Evolutionary conservation across 345 rosid genomes (phyloP), one percentile per base, ranked within the genome.

Genomic region (Lepidium sativum): DNA sequence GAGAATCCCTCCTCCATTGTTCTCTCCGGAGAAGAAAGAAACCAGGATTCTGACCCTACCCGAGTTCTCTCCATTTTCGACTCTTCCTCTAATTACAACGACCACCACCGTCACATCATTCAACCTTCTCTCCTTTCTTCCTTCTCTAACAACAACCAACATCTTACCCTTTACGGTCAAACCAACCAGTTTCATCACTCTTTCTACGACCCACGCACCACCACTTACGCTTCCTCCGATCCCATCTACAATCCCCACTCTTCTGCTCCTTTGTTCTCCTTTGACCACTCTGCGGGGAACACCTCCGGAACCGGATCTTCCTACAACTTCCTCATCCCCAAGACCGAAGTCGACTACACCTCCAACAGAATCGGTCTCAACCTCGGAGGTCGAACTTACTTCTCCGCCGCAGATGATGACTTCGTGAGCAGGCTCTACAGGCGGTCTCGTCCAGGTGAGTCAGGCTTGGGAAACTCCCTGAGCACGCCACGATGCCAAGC

Each of bases 321-420:
- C 17, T 54, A 67, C 68, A 73, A 65, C 47, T 69, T 67, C 70
- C 58, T 88, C 48, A 75, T 84, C 4, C 97, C 99, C 0, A 94
- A 90, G 77, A 69, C 74, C n/a, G 96, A 90, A 70, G 70, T 71
- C 34, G 87, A 84, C 60, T 81, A 75, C 60, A 74, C 87, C 1
- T 78, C 76, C 35, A 73, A 67, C 72, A 72, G 97, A 71, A 84
- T 94, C 34, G 99, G 99, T 5, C 84, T 94, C 1, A 86, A 94
- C 70, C 74, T 94, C 48, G 99, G 99, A 9, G 92, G 96, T 2
- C 78, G 99, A 64, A 90, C 99, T 1, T 94, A 90, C 69, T 90
- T 90, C 77, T 90, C 98, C 0, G 83, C 97, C 0, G 84, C 92
- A 0, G 99, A 94, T 54, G 97, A 86, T 61, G 95, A 90, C 54